Conservation (phyloP, 768 basidiomycete genomes). For the Boletellus sp. region DNA sequence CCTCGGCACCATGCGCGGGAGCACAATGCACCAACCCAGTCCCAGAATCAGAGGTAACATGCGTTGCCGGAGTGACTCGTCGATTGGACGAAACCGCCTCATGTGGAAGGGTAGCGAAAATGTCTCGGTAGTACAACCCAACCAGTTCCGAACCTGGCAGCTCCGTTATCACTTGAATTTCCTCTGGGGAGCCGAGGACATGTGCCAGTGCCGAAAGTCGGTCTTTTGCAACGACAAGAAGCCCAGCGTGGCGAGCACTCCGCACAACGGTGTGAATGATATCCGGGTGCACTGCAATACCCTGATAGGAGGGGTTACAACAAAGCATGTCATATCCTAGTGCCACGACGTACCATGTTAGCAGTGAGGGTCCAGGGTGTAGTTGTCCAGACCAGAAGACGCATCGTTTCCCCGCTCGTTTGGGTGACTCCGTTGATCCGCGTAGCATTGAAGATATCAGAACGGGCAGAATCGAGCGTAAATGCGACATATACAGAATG, state of each 20-base stretch:
- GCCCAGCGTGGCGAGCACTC: constrained; percentile 20
- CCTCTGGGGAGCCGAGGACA: constrained; percentile 20
- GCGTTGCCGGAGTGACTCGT: constrained; percentile 60
- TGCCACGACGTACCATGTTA: constrained; percentile 70
- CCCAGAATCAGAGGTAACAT: constrained; percentile 85
- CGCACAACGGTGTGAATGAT: constrained; percentile 61
- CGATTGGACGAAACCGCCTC: constrained; percentile 13
- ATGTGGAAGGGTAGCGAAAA: constrained; percentile 45
- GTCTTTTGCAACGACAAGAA: constrained; percentile 51
- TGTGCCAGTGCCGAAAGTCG: constrained; percentile 38
- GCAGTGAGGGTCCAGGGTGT: constrained; percentile 97
- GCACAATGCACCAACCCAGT: constrained; percentile 96
- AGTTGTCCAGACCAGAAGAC: constrained; percentile 90
- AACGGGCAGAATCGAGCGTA: constrained; percentile 42
- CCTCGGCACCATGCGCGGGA: constrained; percentile 91
- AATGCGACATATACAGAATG: constrained; percentile 86
- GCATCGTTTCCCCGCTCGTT: constrained; percentile 36
- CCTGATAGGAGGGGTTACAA: constrained; percentile 43
- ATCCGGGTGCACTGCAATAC: constrained; percentile 80
- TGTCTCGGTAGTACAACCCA: constrained; percentile 53
- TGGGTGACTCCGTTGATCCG: constrained; percentile 22
- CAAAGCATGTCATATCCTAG: neutral
- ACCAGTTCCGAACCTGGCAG: constrained; percentile 48
- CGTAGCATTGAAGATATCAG: constrained; percentile 12
- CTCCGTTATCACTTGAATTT: constrained; percentile 18